Conservation (phyloP, 202 grass and related monocot genomes). For the Eragrostis tef region DNA sequence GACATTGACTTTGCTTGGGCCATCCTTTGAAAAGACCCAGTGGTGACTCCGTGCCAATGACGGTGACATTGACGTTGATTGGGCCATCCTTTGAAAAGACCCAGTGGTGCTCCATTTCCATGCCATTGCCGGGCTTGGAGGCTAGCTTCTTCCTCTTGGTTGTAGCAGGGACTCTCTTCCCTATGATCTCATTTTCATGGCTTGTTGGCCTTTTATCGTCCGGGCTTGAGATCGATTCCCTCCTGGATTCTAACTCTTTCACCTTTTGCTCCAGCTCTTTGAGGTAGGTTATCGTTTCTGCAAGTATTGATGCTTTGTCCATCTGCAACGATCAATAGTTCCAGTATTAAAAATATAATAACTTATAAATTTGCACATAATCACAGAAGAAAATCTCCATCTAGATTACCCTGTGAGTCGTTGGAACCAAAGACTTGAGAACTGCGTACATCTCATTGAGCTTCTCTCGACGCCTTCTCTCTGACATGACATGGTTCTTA, state of each 20-base stretch:
- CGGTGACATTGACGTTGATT: no score
- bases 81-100: no score
- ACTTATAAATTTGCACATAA: no score
- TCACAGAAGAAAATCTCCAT: background rate
- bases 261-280: conserved; percentile 73
- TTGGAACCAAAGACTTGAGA: conserved; percentile 75
- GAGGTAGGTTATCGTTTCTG: conserved; percentile 76
- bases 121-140: conserved; percentile 17
- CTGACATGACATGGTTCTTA: conserved; percentile 66
- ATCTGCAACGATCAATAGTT: conserved; percentile 43
- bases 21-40: background rate
- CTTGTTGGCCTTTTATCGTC: background rate
- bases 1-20: no score
- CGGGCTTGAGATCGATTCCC: background rate
- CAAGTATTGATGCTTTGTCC: conserved; percentile 83
- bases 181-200: conserved; percentile 5
- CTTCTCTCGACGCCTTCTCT: conserved; percentile 79
- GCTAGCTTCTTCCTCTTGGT: conserved; percentile 30
- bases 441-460: conserved; percentile 86
- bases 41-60: conserved; percentile 26
- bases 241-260: conserved; percentile 54
- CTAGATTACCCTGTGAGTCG: conserved; percentile 63
- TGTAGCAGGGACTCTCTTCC: conserved; percentile 22
- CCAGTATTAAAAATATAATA: background rate
- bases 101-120: conserved; percentile 26